Conservation (phyloP, 441 rosid genomes). For the Mallotus repandus region DNA sequence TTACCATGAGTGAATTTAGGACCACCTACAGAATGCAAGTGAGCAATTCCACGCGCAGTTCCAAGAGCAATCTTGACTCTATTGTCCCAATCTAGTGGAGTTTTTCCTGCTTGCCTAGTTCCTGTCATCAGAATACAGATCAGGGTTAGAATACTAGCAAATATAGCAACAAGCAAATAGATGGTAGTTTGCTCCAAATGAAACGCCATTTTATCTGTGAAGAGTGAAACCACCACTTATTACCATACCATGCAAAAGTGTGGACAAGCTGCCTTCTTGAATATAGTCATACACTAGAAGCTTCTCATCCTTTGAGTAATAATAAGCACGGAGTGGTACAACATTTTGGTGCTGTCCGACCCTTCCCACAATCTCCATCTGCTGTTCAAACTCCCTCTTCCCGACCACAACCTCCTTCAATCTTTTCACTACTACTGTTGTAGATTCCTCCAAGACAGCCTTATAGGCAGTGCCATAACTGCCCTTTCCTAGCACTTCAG, state of each 20-base stretch:
- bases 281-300: slow-evolving; percentile 79
- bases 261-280: slow-evolving; percentile 61
- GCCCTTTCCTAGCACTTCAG: slow-evolving; percentile 95
- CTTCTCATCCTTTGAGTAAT: slow-evolving; percentile 93
- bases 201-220: background rate
- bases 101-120: slow-evolving; percentile 57
- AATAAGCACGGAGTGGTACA: slow-evolving; percentile 81
- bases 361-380: slow-evolving; percentile 78
- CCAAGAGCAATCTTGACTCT: slow-evolving; percentile 73
- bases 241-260: slow-evolving; percentile 75
- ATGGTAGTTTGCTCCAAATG: background rate
- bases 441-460: slow-evolving; percentile 79
- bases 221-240: background rate
- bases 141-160: slow-evolving; percentile 11
- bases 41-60: slow-evolving; percentile 72
- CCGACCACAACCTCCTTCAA: slow-evolving; percentile 75
- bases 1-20: slow-evolving; percentile 86
- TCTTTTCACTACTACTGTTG: slow-evolving; percentile 84
- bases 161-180: background rate
- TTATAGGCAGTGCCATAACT: slow-evolving; percentile 81
- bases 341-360: slow-evolving; percentile 76
- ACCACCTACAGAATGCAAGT: slow-evolving; percentile 58
- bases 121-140: slow-evolving; percentile 40
- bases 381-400: slow-evolving; percentile 85
- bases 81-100: slow-evolving; percentile 72